A percentile compares a stretch with the other conserved stretches of the same genome.
Evolutionary conservation across 208 protist genomes (phyloP).

Genomic region (Wallacemonas sp.): DNA sequence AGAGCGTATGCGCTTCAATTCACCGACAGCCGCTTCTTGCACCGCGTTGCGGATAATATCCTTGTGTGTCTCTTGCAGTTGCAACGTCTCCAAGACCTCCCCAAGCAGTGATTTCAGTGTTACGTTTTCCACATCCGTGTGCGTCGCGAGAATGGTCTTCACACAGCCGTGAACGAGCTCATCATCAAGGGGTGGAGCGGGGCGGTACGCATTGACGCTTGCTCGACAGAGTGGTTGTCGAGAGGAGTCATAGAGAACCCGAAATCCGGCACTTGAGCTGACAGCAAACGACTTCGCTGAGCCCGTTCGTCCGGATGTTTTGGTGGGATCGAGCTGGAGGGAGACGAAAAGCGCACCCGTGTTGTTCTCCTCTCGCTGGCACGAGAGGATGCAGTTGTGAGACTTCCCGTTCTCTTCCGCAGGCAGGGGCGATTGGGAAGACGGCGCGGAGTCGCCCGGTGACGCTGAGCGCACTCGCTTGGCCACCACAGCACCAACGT

Average conservation of each 20-base stretch:
- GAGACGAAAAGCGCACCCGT: constrained; percentile 22
- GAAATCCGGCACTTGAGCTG: constrained; percentile 46
- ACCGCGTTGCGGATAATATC: constrained; percentile 38
- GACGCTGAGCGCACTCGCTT: constrained; percentile 27
- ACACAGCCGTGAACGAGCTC: constrained; percentile 38
- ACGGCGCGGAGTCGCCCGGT: neutral
- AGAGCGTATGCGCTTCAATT: neutral
- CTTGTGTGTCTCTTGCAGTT: constrained; percentile 26
- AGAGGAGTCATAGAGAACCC: constrained; percentile 32
- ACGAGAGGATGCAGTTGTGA: constrained; percentile 33
- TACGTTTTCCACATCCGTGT: constrained; percentile 19
- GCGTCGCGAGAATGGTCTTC: constrained; percentile 25
- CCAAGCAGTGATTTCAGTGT: constrained; percentile 36
- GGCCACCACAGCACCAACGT: constrained; percentile 22
- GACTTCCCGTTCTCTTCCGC: constrained; percentile 22
- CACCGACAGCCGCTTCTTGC: constrained; percentile 15
- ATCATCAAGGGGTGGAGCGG: constrained; percentile 28
- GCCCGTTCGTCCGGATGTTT: constrained; percentile 30
- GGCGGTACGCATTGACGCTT: constrained; percentile 54
- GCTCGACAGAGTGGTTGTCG: constrained; percentile 36
- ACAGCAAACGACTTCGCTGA: constrained; percentile 72
- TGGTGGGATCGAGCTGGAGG: constrained; percentile 61
- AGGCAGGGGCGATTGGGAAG: too few relatives aligned
- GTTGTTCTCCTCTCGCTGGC: neutral
- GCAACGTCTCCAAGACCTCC: constrained; percentile 13